phyloP scores from a whole-genome alignment of 345 rosid species.

The Lenwebbia sp. region DNA sequence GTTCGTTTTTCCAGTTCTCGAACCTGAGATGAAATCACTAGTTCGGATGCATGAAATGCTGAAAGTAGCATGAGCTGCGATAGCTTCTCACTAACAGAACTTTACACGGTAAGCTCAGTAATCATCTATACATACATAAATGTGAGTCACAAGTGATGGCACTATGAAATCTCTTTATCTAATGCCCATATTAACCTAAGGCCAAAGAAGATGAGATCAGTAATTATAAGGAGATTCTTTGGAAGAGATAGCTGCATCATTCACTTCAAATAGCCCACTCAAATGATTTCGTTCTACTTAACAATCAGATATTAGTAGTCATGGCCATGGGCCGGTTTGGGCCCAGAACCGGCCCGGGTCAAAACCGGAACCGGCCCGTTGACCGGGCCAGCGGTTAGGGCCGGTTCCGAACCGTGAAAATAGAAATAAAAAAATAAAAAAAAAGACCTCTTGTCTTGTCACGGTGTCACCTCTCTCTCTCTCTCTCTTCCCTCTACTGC shows the following conservation, averaged over 20 bases:
- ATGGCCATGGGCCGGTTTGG: too few species aligned
- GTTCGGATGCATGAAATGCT: background rate
- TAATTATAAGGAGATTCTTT: background rate
- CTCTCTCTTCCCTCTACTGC: too few species aligned
- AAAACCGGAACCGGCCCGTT: too few species aligned
- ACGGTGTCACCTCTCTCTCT: too few species aligned
- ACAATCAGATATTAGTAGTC: background rate
- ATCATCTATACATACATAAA: background rate
- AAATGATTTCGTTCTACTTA: background rate
- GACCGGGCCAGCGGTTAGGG: too few species aligned
- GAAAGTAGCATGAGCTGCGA: background rate
- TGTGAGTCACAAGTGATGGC: background rate
- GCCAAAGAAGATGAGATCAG: background rate
- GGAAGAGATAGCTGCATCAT: background rate
- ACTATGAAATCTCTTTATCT: background rate
- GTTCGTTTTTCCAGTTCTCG: slow-evolving; percentile 31
- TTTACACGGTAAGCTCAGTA: background rate
- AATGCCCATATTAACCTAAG: background rate
- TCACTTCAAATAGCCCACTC: background rate
- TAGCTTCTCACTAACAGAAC: background rate
- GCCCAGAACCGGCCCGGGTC: too few species aligned
- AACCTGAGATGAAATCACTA: slow-evolving; percentile 33
- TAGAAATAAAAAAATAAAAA: too few species aligned
- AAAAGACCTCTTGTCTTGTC: too few species aligned
- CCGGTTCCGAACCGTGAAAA: too few species aligned